Evolutionary conservation across 805 yeast genomes (phyloP), one percentile per base, ranked within the genome.

Genomic region (Suhomyces emberorum): DNA sequence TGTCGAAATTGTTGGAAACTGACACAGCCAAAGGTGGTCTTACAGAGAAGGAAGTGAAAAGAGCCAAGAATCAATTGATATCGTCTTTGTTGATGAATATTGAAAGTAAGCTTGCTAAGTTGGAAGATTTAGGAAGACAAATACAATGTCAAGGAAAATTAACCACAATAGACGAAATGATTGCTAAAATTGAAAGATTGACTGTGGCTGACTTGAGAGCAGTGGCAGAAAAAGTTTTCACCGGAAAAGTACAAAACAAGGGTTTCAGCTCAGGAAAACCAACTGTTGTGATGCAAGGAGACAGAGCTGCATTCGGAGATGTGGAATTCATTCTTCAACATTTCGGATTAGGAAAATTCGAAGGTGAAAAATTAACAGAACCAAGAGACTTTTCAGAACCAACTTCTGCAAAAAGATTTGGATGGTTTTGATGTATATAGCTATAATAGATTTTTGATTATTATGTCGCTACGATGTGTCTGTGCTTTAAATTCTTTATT

Each of bases 101-200:
- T 31, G 98, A 93, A 60, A 81, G 93, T 46, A 88, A 85, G 56
- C 74, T 91, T 71, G 95, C 95, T n/a, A 89, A 87, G 54, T 69
- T 93, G 38, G 98, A 93, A 62, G 98, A 93, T 53, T 71, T 89
- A 63, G 98, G 98, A 10, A 79, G 98, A 60, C 98, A 93, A 60
- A 79, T 93, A 17, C 95, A 86, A 60, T 77, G 86, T 30, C 88
- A 84, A 55, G 87, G 88, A 28, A 75, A 74, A 46, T 77, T 84
- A 46, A 75, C 89, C 7, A 78, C 85, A 10, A 81, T 88, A 7
- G 65, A 70, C 22, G 95, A 88, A 51, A 88, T 91, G 95, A 81
- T 91, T 38, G 65, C 60, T 5, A 79, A 79, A 51, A 88, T 93
- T 43, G 88, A 84, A 40, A 55, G 58, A 8, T 73, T 93, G 43